Evolutionary conservation across 495 filamentous ascomycete genomes (phyloP).

Genomic region (Penicillium macrosclerotiorum): DNA sequence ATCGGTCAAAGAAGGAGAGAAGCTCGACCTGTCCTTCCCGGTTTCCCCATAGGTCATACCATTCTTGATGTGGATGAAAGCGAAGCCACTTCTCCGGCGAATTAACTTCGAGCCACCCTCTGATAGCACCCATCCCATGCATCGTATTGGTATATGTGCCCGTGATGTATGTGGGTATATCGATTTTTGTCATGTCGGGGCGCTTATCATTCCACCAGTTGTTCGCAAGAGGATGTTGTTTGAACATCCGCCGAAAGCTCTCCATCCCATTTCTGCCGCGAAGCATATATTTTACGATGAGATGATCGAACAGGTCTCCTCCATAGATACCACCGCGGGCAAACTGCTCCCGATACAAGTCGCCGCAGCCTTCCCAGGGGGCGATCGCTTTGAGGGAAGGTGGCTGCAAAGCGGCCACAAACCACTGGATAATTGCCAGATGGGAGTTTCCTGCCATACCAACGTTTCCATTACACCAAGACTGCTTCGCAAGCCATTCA

Average conservation of each 20-base stretch:
- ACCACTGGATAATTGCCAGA: conserved; percentile 41
- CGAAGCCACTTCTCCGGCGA: conserved; percentile 4
- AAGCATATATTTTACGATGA: conserved; percentile 29
- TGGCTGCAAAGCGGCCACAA: conserved; percentile 36
- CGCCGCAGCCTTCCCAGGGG: conserved; percentile 46
- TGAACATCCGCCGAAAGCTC: conserved; percentile 32
- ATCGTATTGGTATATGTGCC: conserved; percentile 30
- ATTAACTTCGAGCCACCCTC: not conserved
- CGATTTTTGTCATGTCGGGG: conserved; percentile 15
- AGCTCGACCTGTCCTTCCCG: conserved; percentile 30
- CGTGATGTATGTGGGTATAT: conserved; percentile 24
- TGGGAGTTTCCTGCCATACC: conserved; percentile 44
- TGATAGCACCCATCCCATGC: conserved; percentile 12
- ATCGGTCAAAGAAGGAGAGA: conserved; percentile 36
- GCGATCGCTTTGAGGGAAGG: conserved; percentile 42
- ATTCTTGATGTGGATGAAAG: conserved; percentile 4
- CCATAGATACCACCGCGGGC: conserved; percentile 32
- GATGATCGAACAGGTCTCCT: conserved; percentile 22
- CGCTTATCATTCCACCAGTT: conserved; percentile 32
- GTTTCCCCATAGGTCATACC: conserved; percentile 6
- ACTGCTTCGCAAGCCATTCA: conserved; percentile 36
- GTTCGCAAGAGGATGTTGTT: conserved; percentile 16
- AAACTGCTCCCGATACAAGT: conserved; percentile 44
- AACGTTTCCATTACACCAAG: conserved; percentile 46
- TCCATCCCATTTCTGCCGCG: conserved; percentile 28